Base-by-base conservation (phyloP, 2,329 filamentous ascomycete species). In the Hirsutella minnesotensis region DNA sequence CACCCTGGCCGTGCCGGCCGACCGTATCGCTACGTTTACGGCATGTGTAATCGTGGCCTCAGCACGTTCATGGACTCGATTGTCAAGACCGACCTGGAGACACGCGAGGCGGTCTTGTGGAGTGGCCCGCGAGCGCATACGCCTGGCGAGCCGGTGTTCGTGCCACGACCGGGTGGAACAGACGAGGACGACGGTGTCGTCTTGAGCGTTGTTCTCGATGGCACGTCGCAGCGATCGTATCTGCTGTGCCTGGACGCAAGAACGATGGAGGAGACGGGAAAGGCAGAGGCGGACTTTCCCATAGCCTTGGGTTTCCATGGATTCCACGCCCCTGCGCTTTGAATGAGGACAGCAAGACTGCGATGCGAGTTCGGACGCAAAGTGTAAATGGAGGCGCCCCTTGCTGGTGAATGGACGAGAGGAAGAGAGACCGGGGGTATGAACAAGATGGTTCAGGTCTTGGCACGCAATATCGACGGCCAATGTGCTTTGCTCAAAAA, bases 131-230 rank as follows among this genome's bases (percentile, higher is more conserved):
- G 62, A 1, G 78, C 72, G 0, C 79, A 86, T 51, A 81, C 78
- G 0, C 82, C 83, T 0, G 76, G 81, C 2, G 83, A 86, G 57
- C 68, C 81, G 0, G 77, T 86, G 27, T 86, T 86, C 47, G 67
- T 87, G 1, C 63, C 71, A 1, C 54, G 61, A 8, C 63, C 65
- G 4, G 61, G 53, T 5, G 57, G 65, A 0, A 51, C 48, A 4
- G 67, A 63, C 0, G 80, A 84, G 53, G 81, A 86, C 50, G 77
- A 79, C 43, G 79, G 79, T 0, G 70, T 78, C 1, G 44, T 84
- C 18, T 53, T 84, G 44, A 75, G 66, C 38, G 70, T 86, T 1
- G 73, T 86, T 4, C 65, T 86, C 2, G 77, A 86, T 53, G 79
- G 80, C 0, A 53, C 59, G n/a, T 62, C 60, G 5, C 66, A 68